Evolutionary conservation across 2,329 filamentous ascomycete species (phyloP).

Genomic region (Anisogramma anomala): DNA sequence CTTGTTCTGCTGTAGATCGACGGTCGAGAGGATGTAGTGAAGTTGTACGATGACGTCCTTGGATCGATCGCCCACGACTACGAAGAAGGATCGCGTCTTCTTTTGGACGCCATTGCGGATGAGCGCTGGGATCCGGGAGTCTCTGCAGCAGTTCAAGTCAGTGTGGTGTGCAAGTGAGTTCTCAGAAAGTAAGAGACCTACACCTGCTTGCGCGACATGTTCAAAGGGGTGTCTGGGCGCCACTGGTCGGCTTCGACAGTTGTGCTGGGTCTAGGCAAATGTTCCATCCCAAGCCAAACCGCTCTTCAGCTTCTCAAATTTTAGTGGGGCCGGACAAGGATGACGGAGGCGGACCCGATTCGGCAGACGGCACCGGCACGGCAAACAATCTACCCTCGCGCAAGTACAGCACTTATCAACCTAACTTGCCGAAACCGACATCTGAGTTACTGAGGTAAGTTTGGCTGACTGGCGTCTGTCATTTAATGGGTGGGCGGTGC

Average conservation of each 20-base stretch:
- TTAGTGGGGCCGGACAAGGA: conserved; percentile 9
- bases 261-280: not conserved
- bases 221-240: conserved; percentile 19
- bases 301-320: conserved; percentile 7
- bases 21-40: conserved; percentile 83
- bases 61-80: conserved; percentile 83
- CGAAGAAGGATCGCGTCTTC: conserved; percentile 97
- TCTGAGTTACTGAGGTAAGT: too few relatives aligned
- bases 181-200: conserved; percentile 23
- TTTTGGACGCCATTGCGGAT: conserved; percentile 87
- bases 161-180: not conserved
- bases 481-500: too few relatives aligned
- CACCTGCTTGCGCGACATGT: conserved; percentile 50
- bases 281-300: not conserved
- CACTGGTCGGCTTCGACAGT: not conserved
- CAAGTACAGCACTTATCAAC: too few relatives aligned
- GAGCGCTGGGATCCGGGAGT: conserved; percentile 81
- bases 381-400: too few relatives aligned
- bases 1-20: conserved; percentile 90
- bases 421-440: too few relatives aligned
- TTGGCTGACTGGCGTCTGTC: too few relatives aligned
- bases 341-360: conserved; percentile 1
- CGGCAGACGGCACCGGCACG: too few relatives aligned
- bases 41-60: conserved; percentile 94
- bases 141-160: conserved; percentile 35